These are phyloP conservation scores for Solanum aculeatissimum DNA, from an alignment of 305 asterid species.

Conservation along the genomic window DNA sequence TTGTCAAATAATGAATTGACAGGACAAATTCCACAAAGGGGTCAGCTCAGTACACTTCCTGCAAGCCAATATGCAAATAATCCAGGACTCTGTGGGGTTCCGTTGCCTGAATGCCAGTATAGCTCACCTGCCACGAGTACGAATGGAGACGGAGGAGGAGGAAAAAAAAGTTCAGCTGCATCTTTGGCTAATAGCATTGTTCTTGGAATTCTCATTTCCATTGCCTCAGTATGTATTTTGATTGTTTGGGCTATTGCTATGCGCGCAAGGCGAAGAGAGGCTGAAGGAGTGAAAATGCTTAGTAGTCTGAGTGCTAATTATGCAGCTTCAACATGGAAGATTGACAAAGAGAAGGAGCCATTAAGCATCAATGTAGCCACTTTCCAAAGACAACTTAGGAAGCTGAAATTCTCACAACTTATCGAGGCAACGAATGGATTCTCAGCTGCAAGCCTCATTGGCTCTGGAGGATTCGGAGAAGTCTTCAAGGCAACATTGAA, in stretches of 20 bases:
- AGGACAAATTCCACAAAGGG: slow-evolving; percentile 67
- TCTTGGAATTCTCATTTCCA: slow-evolving; percentile 65
- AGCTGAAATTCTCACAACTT: slow-evolving; percentile 69
- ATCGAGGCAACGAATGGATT: slow-evolving; percentile 88
- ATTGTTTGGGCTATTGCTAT: slow-evolving; percentile 80
- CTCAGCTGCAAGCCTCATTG: slow-evolving; percentile 75
- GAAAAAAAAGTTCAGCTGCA: slow-evolving; percentile 12
- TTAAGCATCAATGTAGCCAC: slow-evolving; percentile 87
- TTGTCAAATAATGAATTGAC: slow-evolving; percentile 72
- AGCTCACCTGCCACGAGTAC: slow-evolving; percentile 13
- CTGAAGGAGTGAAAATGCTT: slow-evolving; percentile 66
- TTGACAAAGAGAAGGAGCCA: slow-evolving; percentile 93
- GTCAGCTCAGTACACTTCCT: slow-evolving; percentile 90
- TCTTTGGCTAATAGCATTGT: slow-evolving; percentile 74
- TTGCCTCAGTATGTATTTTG: slow-evolving; percentile 55
- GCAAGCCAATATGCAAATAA: slow-evolving; percentile 69
- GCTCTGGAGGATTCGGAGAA: slow-evolving; percentile 91
- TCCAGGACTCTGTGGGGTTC: slow-evolving; percentile 91
- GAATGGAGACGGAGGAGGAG: slow-evolving; percentile 3
- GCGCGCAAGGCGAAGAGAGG: slow-evolving; percentile 54
- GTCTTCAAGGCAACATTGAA: slow-evolving; percentile 79
- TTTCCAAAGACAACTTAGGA: slow-evolving; percentile 62
- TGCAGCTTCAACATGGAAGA: slow-evolving; percentile 82
- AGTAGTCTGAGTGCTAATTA: slow-evolving; percentile 50
- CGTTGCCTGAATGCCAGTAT: slow-evolving; percentile 50